Evolutionary conservation across 1,139 yeast genomes (phyloP).

Genomic region (Yamadazyma aaseri): DNA sequence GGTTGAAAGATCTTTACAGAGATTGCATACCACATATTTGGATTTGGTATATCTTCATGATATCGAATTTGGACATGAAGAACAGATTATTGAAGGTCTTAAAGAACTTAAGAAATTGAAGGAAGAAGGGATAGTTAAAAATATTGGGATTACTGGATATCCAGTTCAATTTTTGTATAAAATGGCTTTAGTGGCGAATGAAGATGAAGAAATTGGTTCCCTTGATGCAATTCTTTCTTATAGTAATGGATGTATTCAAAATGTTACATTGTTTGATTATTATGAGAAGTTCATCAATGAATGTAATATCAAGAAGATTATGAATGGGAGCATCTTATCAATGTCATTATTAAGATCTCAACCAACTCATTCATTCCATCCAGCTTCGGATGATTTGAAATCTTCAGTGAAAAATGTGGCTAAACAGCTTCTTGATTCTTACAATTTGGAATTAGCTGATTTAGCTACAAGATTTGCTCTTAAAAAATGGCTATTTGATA

Average conservation of each 20-base stretch:
- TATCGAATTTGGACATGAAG: slow-evolving; percentile 70
- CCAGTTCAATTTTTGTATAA: slow-evolving; percentile 68
- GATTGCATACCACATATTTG: slow-evolving; percentile 65
- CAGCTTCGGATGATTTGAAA: slow-evolving; percentile 64
- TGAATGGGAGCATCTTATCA: slow-evolving; percentile 83
- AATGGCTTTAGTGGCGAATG: slow-evolving; percentile 39
- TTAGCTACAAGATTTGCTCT: slow-evolving; percentile 77
- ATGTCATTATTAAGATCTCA: slow-evolving; percentile 80
- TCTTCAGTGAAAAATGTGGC: slow-evolving; percentile 57
- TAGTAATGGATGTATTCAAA: slow-evolving; percentile 82
- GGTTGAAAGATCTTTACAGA: slow-evolving; percentile 60
- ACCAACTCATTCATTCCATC: slow-evolving; percentile 75
- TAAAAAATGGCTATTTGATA: slow-evolving; percentile 50
- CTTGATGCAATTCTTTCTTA: slow-evolving; percentile 79
- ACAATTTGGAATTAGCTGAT: slow-evolving; percentile 69
- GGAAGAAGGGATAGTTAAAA: slow-evolving; percentile 57
- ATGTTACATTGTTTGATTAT: slow-evolving; percentile 53
- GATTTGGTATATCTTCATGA: slow-evolving; percentile 89
- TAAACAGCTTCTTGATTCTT: slow-evolving; percentile 30
- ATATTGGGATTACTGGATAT: slow-evolving; percentile 84
- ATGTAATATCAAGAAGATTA: slow-evolving; percentile 55
- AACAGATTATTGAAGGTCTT: slow-evolving; percentile 60
- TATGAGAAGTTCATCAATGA: slow-evolving; percentile 49
- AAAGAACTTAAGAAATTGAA: slow-evolving; percentile 58
- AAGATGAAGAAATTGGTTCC: slow-evolving; percentile 39